Evolutionary conservation across 177 flowering plant species (phyloP), one percentile per base, ranked within the genome.

Genomic region (Vitis hybrid): DNA sequence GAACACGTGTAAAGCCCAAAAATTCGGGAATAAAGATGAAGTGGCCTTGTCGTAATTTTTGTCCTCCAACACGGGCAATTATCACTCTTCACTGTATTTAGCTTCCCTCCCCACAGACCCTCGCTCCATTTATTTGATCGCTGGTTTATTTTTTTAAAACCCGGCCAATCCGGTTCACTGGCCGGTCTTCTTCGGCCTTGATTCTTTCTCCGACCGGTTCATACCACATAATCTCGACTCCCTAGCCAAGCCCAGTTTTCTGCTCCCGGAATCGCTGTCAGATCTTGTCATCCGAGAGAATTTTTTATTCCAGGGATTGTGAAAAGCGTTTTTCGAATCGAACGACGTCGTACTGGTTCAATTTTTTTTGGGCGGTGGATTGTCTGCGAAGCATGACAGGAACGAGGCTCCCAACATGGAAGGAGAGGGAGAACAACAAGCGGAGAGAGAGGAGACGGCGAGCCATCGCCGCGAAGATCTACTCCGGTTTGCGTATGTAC

Each of bases 401-500:
- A 54, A 71, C 89, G 65, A 72, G 97, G 79, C 79, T 88, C 72
- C 97, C 97, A 80, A 88, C 97, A 65, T 92, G 97, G 97, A 90
- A 86, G 84, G 96, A 90, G 80, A 81, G 97, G 64, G 97, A 92
- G 82, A 92, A 92, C 81, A 93, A 93, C 85, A 91, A 87, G 85
- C 68, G 84, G 64, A 79, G 98, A 57, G 98, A 92, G 80, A 70
- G 98, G 68, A 66, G 98, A 70, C 72, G 98, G 70, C 64, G 96
- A 56, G 96, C 98, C 61, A 91, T 93, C 75, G 96, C 94, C 1
- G 98, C 98, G 14, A 93, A 93, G 94, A 93, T 93, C 79, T 93
- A 80, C 77, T 45, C 91, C 10, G 98, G 98, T 1, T 75, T 93
- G 11, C 68, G 98, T 61, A 85, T 83, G 86, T 88, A 88, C 67